Evolutionary conservation across 2,329 filamentous ascomycete genomes (phyloP), one percentile per base, ranked within the genome.

Genomic region (Trichophyton benhamiae): DNA sequence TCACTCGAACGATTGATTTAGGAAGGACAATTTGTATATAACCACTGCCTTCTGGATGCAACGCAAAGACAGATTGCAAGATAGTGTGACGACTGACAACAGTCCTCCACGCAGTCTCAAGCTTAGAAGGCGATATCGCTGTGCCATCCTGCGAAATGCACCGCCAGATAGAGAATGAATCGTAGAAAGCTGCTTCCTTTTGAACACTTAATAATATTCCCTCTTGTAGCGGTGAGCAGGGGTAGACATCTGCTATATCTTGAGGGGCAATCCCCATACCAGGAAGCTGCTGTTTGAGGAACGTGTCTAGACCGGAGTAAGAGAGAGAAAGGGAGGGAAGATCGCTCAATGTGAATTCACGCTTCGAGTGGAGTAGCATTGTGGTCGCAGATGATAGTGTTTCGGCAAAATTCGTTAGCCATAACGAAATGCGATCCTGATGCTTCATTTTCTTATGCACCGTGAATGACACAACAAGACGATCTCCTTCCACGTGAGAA

Each of bases 381-480:
- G 66, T 25, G 7, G 70, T 67, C 62, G 71, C 68, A 7, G 63
- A 44, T 1, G 65, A 64, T 2, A 79, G 68, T 0, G 71, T 68
- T 1, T 70, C 46, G 15, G 69, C 67, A 59, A 74, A 80, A 41
- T 68, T 65, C 0, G 68, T 67, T 2, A 80, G 71, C 79, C 79
- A 81, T 9, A 67, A 38, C 8, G 69, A 68, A n/a, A 82, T 77
- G 0, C 67, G 66, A 1, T 72, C 66, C 61, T 80, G 77, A 63
- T 80, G 77, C 7, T 68, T 67, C 77, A 80, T 80, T 27, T 73
- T 68, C 13, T 72, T 71, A 65, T 81, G 81, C 68, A 78, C 80
- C 0, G 78, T 78, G 66, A 82, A 81, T 0, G 75, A 76, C 57
- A 81, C 77, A 4, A 76, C 75, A 27, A 82, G 71, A 13, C 69